Evolutionary conservation across 2,329 filamentous ascomycete species (phyloP).

Genomic region (Penicillium sp.): DNA sequence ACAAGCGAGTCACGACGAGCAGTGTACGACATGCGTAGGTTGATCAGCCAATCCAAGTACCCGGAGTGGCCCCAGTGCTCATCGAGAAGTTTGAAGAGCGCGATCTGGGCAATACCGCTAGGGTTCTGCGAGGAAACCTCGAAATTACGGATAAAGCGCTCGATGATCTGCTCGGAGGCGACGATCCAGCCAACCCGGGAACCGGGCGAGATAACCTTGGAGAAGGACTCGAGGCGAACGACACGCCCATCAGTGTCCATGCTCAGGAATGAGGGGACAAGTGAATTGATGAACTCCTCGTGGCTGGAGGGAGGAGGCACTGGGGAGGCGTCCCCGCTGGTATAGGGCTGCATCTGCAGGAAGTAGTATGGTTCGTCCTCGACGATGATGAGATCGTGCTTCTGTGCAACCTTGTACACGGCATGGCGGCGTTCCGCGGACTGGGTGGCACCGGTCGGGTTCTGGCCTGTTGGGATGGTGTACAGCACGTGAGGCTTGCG

Average conservation of each 20-base stretch:
- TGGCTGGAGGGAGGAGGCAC: constrained; percentile 53
- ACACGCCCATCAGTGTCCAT: constrained; percentile 82
- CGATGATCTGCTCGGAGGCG: constrained; percentile 71
- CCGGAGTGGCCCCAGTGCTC: constrained; percentile 89
- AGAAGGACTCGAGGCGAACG: constrained; percentile 84
- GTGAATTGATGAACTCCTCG: constrained; percentile 62
- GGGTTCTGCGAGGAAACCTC: constrained; percentile 81
- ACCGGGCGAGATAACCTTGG: constrained; percentile 79
- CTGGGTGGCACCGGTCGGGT: constrained; percentile 82
- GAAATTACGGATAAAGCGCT: constrained; percentile 70
- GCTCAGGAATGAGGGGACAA: constrained; percentile 67
- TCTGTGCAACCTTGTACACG: constrained; percentile 68
- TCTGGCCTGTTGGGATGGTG: constrained; percentile 73
- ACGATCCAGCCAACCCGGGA: constrained; percentile 82
- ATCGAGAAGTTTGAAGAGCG: constrained; percentile 81
- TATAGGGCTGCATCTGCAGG: constrained; percentile 71
- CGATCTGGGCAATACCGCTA: constrained; percentile 70
- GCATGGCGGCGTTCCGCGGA: constrained; percentile 56
- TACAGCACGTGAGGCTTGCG: constrained; percentile 61
- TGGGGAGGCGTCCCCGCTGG: constrained; percentile 44
- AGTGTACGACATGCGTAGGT: constrained; percentile 73
- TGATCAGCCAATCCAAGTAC: constrained; percentile 80
- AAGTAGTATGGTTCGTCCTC: constrained; percentile 96
- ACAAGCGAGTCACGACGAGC: constrained; percentile 66
- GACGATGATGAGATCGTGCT: constrained; percentile 76